Evolutionary conservation across 805 yeast genomes (phyloP).

Genomic region (Saturnispora halmiae): DNA sequence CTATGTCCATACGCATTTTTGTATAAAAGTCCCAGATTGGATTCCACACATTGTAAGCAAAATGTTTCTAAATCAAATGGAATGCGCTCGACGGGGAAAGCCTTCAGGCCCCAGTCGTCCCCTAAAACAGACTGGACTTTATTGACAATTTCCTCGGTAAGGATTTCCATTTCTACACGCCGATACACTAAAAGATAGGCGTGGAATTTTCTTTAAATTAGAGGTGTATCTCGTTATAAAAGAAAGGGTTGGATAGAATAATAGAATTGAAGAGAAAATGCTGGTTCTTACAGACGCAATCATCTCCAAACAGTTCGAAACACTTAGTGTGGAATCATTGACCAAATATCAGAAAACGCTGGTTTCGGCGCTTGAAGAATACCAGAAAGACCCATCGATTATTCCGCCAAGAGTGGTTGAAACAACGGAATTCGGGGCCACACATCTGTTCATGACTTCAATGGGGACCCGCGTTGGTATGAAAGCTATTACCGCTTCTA

Average conservation of each 20-base stretch:
- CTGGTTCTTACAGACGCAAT: constrained; percentile 28
- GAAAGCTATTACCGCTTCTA: constrained; percentile 51
- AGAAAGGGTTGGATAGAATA: no score
- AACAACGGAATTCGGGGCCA: constrained; percentile 30
- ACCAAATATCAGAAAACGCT: constrained; percentile 31
- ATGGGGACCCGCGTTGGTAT: constrained; percentile 47
- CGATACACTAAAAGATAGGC: no score
- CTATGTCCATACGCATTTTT: constrained; percentile 26
- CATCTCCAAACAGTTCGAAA: constrained; percentile 23
- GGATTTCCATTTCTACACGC: no score
- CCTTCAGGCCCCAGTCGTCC: not conserved
- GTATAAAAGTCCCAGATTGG: constrained; percentile 23
- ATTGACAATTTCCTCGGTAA: no score
- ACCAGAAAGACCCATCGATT: constrained; percentile 34
- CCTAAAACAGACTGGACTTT: no score
- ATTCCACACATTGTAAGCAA: constrained; percentile 21
- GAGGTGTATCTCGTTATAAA: no score
- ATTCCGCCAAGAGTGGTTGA: constrained; percentile 50
- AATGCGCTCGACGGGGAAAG: not conserved
- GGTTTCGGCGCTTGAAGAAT: constrained; percentile 32
- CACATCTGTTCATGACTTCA: constrained; percentile 62
- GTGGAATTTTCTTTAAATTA: no score
- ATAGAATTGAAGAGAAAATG: no score
- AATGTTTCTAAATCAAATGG: not conserved
- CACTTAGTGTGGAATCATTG: constrained; percentile 24